Conservation (phyloP, 345 rosid species). For the Psidium friedrichsthalianum region DNA sequence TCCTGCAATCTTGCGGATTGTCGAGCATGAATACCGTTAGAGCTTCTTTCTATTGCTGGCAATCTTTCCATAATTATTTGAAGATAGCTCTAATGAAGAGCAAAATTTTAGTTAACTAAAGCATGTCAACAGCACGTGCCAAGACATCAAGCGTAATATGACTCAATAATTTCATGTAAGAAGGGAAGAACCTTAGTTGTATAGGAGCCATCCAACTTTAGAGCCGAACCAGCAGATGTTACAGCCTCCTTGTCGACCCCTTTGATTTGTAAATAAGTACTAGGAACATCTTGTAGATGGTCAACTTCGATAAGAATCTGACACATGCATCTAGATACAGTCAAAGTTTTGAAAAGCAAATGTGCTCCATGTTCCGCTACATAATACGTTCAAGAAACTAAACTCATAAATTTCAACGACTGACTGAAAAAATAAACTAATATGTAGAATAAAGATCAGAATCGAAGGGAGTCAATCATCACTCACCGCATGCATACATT, state of each 20-base stretch:
- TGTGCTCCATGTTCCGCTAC: background rate
- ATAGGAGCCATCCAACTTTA: slow-evolving; percentile 84
- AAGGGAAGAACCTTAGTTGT: slow-evolving; percentile 65
- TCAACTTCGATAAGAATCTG: slow-evolving; percentile 82
- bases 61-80: slow-evolving; percentile 81
- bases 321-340: background rate
- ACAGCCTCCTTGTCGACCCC: slow-evolving; percentile 94
- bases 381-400: background rate
- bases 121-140: background rate
- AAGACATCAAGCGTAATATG: background rate
- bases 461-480: background rate
- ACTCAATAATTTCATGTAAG: background rate
- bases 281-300: slow-evolving; percentile 73
- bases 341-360: background rate
- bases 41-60: slow-evolving; percentile 61
- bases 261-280: slow-evolving; percentile 90
- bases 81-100: slow-evolving; percentile 54
- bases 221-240: slow-evolving; percentile 80
- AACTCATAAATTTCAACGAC: background rate
- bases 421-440: background rate
- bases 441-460: background rate
- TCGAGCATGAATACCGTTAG: slow-evolving; percentile 60
- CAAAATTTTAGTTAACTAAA: background rate
- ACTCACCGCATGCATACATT: background rate
- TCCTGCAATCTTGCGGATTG: slow-evolving; percentile 90